These are phyloP conservation scores for Punica granatum DNA, from an alignment of 345 rosid genomes.

Conservation along the genomic window DNA sequence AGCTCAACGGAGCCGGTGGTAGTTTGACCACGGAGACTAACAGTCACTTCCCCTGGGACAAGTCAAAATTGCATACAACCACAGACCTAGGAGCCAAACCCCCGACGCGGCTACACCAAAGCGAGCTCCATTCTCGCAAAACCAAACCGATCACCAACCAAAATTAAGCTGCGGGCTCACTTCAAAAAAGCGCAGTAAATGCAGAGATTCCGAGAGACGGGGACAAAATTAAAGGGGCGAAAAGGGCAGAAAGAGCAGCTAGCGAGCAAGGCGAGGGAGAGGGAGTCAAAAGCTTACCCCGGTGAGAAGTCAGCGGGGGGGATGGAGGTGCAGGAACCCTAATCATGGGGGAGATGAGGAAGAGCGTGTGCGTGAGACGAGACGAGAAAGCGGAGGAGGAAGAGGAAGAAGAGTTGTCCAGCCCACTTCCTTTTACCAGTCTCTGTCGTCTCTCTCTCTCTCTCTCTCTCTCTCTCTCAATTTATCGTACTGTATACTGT, in stretches of 20 bases:
- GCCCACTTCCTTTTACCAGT: neutral
- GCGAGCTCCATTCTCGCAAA: neutral
- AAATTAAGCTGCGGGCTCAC: neutral
- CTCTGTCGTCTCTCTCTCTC: neutral
- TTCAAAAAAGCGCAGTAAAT: neutral
- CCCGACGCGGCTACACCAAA: neutral
- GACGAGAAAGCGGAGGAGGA: neutral
- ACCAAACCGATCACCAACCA: neutral
- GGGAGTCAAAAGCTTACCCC: neutral
- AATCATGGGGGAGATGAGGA: neutral
- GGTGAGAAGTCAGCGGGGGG: neutral
- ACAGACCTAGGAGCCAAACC: neutral
- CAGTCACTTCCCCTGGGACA: neutral
- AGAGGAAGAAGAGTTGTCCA: neutral
- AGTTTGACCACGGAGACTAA: neutral
- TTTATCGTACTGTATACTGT: too few species aligned
- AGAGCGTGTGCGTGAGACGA: neutral
- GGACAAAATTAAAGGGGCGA: neutral
- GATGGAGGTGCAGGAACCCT: conserved; percentile 1
- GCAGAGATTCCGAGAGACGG: neutral
- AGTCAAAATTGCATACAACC: neutral
- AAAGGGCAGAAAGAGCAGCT: too few species aligned
- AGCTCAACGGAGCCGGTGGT: neutral
- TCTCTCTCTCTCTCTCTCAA: too few species aligned
- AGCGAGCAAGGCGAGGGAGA: neutral